Conservation (phyloP, 495 filamentous ascomycete genomes). For the Xylaria castorea region DNA sequence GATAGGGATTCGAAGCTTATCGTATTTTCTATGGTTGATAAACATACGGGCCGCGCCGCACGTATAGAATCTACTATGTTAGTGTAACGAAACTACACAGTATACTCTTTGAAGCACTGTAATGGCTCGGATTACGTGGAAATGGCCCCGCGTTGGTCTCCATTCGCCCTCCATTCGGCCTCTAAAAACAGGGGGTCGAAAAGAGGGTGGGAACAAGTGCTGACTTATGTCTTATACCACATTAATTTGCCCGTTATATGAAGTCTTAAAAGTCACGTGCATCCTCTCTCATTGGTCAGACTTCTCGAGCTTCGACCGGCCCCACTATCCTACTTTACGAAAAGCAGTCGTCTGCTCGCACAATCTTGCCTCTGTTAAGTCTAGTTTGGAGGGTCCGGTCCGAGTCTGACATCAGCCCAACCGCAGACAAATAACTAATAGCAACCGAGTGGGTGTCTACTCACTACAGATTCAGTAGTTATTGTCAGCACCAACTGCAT, state of each 20-base stretch:
- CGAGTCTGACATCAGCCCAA: constrained; percentile 20
- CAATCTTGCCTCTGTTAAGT: not conserved
- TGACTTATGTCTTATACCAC: not conserved
- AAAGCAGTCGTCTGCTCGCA: constrained; percentile 9
- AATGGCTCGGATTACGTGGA: not conserved
- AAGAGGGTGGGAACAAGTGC: not conserved
- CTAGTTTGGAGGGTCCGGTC: not conserved
- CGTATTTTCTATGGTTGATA: not conserved
- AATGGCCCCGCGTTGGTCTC: not conserved
- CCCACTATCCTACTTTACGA: constrained; percentile 19
- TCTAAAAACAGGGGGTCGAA: not conserved
- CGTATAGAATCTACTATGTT: constrained; percentile 4
- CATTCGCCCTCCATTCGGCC: no score
- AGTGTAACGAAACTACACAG: not conserved
- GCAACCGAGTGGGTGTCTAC: not conserved
- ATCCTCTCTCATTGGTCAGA: not conserved
- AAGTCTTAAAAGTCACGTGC: constrained; percentile 7
- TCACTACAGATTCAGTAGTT: no score
- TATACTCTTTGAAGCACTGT: not conserved
- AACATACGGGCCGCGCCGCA: constrained; percentile 21
- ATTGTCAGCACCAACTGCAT: not conserved
- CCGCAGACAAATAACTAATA: not conserved
- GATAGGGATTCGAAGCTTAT: not conserved
- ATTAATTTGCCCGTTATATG: constrained; percentile 24
- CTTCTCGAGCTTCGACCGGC: not conserved